Conservation (phyloP, 495 filamentous ascomycete genomes). For the Aspergillus bertholletiae region DNA sequence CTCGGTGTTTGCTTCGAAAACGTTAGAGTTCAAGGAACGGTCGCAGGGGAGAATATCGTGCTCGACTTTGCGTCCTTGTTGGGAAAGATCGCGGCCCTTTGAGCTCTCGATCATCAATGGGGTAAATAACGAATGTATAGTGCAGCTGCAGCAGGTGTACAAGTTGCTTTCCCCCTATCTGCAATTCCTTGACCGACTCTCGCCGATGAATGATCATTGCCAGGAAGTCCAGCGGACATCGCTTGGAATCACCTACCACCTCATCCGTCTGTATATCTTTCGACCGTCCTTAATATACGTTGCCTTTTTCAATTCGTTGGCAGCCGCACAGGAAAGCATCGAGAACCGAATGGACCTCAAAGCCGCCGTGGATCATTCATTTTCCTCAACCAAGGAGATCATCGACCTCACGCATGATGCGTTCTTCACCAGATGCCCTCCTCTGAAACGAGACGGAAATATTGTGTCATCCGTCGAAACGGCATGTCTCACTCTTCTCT, state of each 20-base stretch:
- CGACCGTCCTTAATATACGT: background rate
- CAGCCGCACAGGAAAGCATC: background rate
- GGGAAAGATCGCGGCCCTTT: no score
- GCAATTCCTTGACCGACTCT: background rate
- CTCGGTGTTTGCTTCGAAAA: no score
- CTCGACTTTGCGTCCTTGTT: no score
- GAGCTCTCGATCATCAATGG: no score
- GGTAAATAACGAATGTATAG: background rate
- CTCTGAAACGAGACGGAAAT: background rate
- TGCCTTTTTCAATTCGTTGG: background rate
- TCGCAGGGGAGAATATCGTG: no score
- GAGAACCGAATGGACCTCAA: background rate
- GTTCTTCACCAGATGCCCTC: background rate
- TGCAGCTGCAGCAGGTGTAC: no score
- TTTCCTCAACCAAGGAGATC: background rate
- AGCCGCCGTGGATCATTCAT: background rate
- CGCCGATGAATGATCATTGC: background rate
- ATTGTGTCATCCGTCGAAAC: background rate
- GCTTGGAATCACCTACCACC: background rate
- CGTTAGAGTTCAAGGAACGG: no score
- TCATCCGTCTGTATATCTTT: background rate
- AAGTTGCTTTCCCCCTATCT: background rate
- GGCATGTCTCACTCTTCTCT: background rate
- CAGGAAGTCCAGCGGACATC: slow-evolving; percentile 1
- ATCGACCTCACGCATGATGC: background rate